Base-by-base conservation (phyloP, 352 stramenopile species). In the Pythium biforme region DNA sequence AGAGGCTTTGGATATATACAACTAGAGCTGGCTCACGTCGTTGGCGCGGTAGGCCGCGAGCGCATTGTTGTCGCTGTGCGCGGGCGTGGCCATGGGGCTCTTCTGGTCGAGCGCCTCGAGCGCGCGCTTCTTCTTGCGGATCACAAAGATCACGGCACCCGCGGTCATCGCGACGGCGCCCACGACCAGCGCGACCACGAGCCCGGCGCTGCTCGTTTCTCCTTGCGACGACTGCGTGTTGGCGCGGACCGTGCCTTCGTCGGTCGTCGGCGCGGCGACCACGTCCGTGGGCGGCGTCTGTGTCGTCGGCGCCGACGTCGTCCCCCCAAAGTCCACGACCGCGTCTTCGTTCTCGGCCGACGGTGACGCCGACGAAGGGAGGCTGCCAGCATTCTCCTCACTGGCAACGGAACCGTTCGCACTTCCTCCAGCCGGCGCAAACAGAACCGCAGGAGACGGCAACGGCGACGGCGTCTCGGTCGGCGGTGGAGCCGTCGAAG, bases 111-210 rank as follows among this genome's bases (percentile, higher is more conserved):
- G 55, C 37, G 79, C 68, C 43, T 66, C 59, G 49, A 86, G 64
- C 34, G 65, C 59, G 46, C 73, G 72, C 59, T 83, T 86, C 70
- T 84, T 86, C 58, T 81, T 67, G 57, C 77, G 77, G 33, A 84
- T 62, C 26, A 66, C 64, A 48, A 81, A 68, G 60, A 86, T 83
- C 52, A 73, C 75, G 19, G 65, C 73, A 33, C 46, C 71, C n/a
- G 73, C 74, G 15, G 62, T 65, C 29, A 86, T 59, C 4, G 73
- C 72, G 15, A 69, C 64, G 26, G 67, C 65, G 14, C 27, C 51
- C 0, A 72, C 23, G 22, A 69, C 60, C 8, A 72, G 59, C 15
- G 69, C 72, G 57, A 81, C 64, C 33, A 79, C 47, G 56, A 81
- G 58, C 0, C 70, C 71, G 33, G 77, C 50, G 26, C 64, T 73